A percentile compares a stretch with the other conserved stretches of the same genome.
Conservation (phyloP, 192 early-diverging fungal species). For the Coemansia interrupta region DNA sequence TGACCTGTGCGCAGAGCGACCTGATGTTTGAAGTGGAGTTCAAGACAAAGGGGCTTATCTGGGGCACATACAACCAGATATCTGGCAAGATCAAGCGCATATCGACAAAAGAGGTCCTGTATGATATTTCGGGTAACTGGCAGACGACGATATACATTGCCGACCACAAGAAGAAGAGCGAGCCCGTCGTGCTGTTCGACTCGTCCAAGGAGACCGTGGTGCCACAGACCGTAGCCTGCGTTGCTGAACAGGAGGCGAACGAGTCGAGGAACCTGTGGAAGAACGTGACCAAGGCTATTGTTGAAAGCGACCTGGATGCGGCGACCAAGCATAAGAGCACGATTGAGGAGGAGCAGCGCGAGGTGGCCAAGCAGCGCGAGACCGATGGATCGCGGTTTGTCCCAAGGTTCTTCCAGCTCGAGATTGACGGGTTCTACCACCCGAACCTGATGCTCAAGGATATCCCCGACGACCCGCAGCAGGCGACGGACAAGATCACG, state of each 20-base stretch:
- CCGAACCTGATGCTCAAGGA: constrained; percentile 33
- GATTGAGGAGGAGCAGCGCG: constrained; percentile 74
- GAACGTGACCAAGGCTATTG: constrained; percentile 68
- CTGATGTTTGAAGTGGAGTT: constrained; percentile 84
- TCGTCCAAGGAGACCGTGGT: constrained; percentile 57
- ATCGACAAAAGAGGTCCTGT: constrained; percentile 70
- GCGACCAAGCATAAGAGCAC: constrained; percentile 67
- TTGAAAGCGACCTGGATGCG: constrained; percentile 59
- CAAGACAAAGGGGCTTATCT: constrained; percentile 72
- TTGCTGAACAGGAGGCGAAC: constrained; percentile 69
- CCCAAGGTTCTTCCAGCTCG: constrained; percentile 64
- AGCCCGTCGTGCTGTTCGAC: constrained; percentile 70
- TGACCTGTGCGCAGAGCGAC: constrained; percentile 71
- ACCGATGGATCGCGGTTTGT: constrained; percentile 54
- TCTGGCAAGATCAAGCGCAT: constrained; percentile 76
- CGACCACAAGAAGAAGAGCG: constrained; percentile 21
- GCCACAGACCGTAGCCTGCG: constrained; percentile 67
- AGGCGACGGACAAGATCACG: constrained; percentile 23
- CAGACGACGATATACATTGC: constrained; percentile 60
- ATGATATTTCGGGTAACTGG: constrained; percentile 90
- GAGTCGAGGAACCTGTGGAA: constrained; percentile 82
- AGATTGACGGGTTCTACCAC: constrained; percentile 44
- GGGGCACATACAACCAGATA: constrained; percentile 75
- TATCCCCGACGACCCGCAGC: constrained; percentile 30
- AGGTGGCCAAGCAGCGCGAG: constrained; percentile 56